A percentile compares a stretch with the other conserved stretches of the same genome.
Evolutionary conservation across 345 rosid species (phyloP).

Genomic region (Lepidium didymum): DNA sequence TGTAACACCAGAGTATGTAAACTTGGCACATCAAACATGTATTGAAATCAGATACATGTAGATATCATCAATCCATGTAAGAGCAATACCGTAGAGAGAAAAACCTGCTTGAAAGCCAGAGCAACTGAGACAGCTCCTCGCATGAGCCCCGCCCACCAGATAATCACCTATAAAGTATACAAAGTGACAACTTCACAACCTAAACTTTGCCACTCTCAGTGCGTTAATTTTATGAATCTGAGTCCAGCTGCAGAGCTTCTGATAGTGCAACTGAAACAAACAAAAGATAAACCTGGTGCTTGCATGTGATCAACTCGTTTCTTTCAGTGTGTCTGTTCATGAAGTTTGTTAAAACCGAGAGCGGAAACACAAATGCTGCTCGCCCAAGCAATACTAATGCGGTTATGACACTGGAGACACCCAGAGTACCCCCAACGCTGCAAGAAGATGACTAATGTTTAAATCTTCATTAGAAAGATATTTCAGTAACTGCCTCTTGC

Average conservation of each 20-base stretch:
- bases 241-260: background rate
- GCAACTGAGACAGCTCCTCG: slow-evolving; percentile 95
- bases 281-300: slow-evolving; percentile 52
- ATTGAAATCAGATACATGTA: slow-evolving; percentile 2
- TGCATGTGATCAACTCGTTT: slow-evolving; percentile 42
- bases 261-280: background rate
- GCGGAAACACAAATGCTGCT: slow-evolving; percentile 85
- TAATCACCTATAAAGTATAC: slow-evolving; percentile 46
- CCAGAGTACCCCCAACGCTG: slow-evolving; percentile 50
- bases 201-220: background rate
- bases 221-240: background rate
- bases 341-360: slow-evolving; percentile 56
- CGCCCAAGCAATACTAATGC: slow-evolving; percentile 55
- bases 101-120: slow-evolving; percentile 86
- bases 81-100: background rate
- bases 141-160: slow-evolving; percentile 98
- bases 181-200: background rate
- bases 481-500: background rate
- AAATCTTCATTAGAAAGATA: background rate
- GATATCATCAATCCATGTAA: background rate
- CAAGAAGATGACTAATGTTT: background rate
- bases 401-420: slow-evolving; percentile 45
- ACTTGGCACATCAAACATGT: slow-evolving; percentile 35
- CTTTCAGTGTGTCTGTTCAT: slow-evolving; percentile 44
- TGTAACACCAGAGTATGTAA: slow-evolving; percentile 70